Conservation (phyloP, 495 filamentous ascomycete genomes). For the Aspergillus campestris region DNA sequence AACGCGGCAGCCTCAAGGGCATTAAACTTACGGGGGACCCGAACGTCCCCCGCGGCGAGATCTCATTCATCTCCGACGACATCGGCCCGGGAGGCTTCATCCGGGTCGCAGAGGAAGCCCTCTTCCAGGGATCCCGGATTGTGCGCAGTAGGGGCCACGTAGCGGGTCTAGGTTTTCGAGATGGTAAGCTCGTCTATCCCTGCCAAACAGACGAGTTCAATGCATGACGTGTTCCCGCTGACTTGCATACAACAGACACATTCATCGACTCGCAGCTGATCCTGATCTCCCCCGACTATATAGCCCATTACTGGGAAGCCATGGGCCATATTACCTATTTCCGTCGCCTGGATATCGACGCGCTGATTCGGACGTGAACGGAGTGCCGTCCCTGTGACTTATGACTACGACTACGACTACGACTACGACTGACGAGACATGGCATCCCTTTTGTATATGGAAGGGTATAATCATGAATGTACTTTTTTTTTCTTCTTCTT, state of each 20-base stretch:
- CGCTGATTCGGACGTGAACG: slow-evolving; percentile 54
- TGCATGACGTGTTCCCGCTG: background rate
- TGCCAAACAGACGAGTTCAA: too few relatives aligned
- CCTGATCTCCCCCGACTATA: slow-evolving; percentile 61
- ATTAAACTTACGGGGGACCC: slow-evolving; percentile 88
- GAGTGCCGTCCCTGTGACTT: background rate
- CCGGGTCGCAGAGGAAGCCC: slow-evolving; percentile 52
- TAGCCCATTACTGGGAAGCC: slow-evolving; percentile 76
- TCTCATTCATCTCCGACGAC: slow-evolving; percentile 70
- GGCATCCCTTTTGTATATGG: too few relatives aligned
- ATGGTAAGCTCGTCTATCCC: slow-evolving; percentile 48
- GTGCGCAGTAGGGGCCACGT: slow-evolving; percentile 71
- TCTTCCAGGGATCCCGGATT: slow-evolving; percentile 67
- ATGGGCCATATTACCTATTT: slow-evolving; percentile 78
- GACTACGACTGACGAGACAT: too few relatives aligned
- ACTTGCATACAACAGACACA: slow-evolving; percentile 40
- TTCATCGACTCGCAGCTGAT: slow-evolving; percentile 71
- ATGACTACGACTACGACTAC: too few relatives aligned
- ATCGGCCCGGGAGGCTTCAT: slow-evolving; percentile 55
- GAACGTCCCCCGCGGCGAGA: slow-evolving; percentile 79
- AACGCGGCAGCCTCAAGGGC: slow-evolving; percentile 57
- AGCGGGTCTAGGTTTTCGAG: slow-evolving; percentile 57
- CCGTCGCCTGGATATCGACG: slow-evolving; percentile 67
- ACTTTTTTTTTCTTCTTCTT: too few relatives aligned
- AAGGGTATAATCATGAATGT: too few relatives aligned